Percentiles rank a stretch among this genome's conserved stretches.
Evolutionary conservation across 1,139 yeast genomes (phyloP).

Genomic region (Candida tetrigidarum): DNA sequence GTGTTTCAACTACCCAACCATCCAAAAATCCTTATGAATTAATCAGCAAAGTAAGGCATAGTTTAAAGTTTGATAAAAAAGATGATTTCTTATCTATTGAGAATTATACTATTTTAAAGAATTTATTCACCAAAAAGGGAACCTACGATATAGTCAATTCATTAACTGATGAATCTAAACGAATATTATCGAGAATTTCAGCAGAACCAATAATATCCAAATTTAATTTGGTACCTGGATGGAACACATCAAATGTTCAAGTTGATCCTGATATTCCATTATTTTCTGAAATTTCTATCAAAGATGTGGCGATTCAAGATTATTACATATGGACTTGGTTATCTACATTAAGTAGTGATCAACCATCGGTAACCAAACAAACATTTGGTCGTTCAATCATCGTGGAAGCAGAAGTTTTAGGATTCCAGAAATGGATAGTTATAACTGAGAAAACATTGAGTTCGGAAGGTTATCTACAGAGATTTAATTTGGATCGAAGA

Average conservation of each 20-base stretch:
- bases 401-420: constrained; percentile 70
- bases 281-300: constrained; percentile 54
- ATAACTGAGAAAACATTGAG: constrained; percentile 68
- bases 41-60: constrained; percentile 60
- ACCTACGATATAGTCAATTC: constrained; percentile 63
- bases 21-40: constrained; percentile 53
- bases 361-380: constrained; percentile 64
- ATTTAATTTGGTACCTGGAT: constrained; percentile 45
- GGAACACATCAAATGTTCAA: constrained; percentile 34
- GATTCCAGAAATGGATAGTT: constrained; percentile 83
- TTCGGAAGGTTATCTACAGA: constrained; percentile 41
- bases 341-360: constrained; percentile 76
- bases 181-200: constrained; percentile 64
- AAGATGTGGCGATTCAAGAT: constrained; percentile 77
- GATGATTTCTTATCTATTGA: constrained; percentile 75
- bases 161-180: constrained; percentile 73
- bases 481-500: constrained; percentile 23
- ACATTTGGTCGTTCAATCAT: constrained; percentile 82
- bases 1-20: constrained; percentile 63
- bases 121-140: constrained; percentile 64
- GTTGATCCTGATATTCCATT: constrained; percentile 38
- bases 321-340: constrained; percentile 94
- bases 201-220: constrained; percentile 44
- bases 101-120: constrained; percentile 75
- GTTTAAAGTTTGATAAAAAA: constrained; percentile 71